phyloP scores from a whole-genome alignment of 371 early-diverging fungal genomes.

The Funneliformis caledonium region DNA sequence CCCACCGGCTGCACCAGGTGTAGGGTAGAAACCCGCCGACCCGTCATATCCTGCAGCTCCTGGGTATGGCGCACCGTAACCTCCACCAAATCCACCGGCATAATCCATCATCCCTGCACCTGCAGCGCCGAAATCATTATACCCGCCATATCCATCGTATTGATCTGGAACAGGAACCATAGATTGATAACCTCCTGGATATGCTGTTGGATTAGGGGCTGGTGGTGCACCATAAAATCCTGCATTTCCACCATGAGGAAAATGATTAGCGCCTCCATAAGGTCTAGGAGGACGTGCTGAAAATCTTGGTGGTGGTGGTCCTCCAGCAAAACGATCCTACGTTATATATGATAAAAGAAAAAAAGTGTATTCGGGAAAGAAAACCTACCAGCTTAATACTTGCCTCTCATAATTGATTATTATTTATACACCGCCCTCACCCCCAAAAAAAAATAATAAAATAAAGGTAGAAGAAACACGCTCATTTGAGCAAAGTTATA shows the following conservation, averaged over 20 bases:
- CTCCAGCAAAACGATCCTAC: conserved; percentile 42
- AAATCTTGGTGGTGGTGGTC: conserved; percentile 42
- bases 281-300: conserved; percentile 34
- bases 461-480: conserved; percentile 24
- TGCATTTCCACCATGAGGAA: conserved; percentile 8
- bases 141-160: conserved; percentile 38
- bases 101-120: conserved; percentile 37
- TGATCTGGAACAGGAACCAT: conserved; percentile 26
- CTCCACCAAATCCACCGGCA: conserved; percentile 30
- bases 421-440: conserved; percentile 4
- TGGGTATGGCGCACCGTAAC: conserved; percentile 24
- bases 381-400: conserved; percentile 40
- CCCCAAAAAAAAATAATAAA: neutral
- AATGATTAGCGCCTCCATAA: conserved; percentile 11
- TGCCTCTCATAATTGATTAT: neutral
- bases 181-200: conserved; percentile 30
- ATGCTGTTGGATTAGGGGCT: conserved; percentile 7
- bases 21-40: conserved; percentile 34
- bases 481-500: conserved; percentile 16
- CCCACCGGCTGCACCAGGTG: neutral
- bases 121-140: conserved; percentile 25
- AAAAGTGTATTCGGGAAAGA: conserved; percentile 32
- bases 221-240: conserved; percentile 35
- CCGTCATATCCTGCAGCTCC: conserved; percentile 29
- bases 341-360: conserved; percentile 21